Evolutionary conservation across 1,284 basidiomycete genomes (phyloP), one percentile per base, ranked within the genome.

Genomic region (Xanthoconium separans): DNA sequence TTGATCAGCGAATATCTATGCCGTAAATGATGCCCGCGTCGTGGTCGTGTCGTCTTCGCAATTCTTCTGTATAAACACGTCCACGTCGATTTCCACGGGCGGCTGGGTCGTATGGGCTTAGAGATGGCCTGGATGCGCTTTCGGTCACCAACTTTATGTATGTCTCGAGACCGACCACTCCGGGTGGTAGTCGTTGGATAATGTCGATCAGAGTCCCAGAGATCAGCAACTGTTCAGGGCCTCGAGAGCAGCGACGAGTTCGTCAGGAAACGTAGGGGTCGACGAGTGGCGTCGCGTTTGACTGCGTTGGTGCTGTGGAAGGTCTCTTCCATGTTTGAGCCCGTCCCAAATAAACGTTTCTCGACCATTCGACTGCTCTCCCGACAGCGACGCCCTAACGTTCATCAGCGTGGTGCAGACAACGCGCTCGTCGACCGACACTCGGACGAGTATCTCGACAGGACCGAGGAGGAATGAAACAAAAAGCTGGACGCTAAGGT

Each of bases 381-480:
- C 87, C 87, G 13, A 87, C 81, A 41, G 87, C 87, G 5, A 83
- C 82, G 44, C 74, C 3, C 6, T 3, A 24, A 24, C 6, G 24
- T 89, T 39, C 71, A 79, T 15, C 76, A 78, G 31, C 75, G 80
- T 6, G 68, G 65, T 12, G 68, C 71, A 18, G 69, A 64, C 46
- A 61, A 68, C 27, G 66, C 76, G 11, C 58, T 79, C 33, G 73
- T 80, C 13, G 83, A 87, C 55, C 85, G 88, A 65, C 80, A 81
- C 60, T 89, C 85, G 15, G 78, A 82, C 36, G 83, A 87, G 61
- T 92, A 92, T 65, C 80, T 96, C 13, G 87, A 94, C 60, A 70
- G 76, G 7, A 82, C 93, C 51, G 90, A 95, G 66, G 92, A 96
- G 63, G 85, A 92, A 63, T 95, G 95, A 86, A 97, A 98, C 74